Evolutionary conservation across 306 rosid species (phyloP), one percentile per base, ranked within the genome.

Genomic region (Oemleria cerasiformis): DNA sequence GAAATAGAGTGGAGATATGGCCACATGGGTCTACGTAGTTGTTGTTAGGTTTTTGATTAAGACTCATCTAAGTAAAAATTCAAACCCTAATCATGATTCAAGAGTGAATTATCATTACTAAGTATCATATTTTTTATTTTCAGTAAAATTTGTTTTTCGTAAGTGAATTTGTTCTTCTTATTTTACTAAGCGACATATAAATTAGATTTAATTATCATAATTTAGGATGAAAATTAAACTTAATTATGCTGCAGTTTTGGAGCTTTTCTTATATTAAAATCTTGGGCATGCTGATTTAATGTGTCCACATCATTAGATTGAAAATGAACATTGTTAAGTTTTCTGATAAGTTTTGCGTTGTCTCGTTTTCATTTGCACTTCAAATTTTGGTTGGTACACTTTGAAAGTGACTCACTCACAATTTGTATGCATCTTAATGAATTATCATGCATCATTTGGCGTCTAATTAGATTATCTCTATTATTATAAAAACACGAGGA

Each of bases 41-140:
- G 79, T 76, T 76, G 70, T 81, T 84, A 36, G 79, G 86, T 77
- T 17, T 38, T 61, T 70, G 80, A 83, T 67, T 71, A 63, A 63
- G 70, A 72, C 57, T 58, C 16, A 20, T 61, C 50, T 9, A 16
- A 57, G 50, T 80, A 75, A 76, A 19, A 59, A 48, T 86, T 83
- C 89, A 81, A 79, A 70, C 72, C 62, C 12, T 36, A 41, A 10
- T 15, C 42, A 54, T 30, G 36, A 30, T 30, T 30, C 0, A 30
- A 30, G 36, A 30, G 36, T 30, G 36, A 4, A 41, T 65, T 65
- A 9, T 15, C 36, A 65, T 15, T 25, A 25, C 30, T 25, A 25
- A 25, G 30, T 25, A 25, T 1, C 30, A 25, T 25, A 25, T 25
- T 25, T 25, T 25, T 25, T 25, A 25, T 25, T 25, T 25, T 25